These are phyloP conservation scores for Margaritispora aquatica DNA, from an alignment of 495 filamentous ascomycete genomes.

Conservation along the genomic window DNA sequence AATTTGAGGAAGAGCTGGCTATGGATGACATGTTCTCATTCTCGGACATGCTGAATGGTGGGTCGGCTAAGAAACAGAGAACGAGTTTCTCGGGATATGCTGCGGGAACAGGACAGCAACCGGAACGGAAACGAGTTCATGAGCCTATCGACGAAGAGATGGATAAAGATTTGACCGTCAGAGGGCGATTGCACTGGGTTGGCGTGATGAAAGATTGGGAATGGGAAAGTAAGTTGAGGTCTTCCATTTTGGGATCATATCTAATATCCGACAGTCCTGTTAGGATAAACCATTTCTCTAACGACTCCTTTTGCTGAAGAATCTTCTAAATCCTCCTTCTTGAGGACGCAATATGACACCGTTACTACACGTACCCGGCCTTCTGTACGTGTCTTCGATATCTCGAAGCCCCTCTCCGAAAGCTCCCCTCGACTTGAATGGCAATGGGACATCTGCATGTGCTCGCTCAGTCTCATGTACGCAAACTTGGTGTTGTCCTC, in stretches of 20 bases:
- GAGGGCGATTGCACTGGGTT: conserved; percentile 66
- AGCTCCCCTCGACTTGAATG: conserved; percentile 16
- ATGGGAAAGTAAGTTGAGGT: conserved; percentile 61
- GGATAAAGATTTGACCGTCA: conserved; percentile 60
- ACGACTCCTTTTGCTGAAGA: conserved; percentile 8
- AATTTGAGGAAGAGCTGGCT: conserved; percentile 22
- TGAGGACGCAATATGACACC: neutral
- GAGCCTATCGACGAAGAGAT: conserved; percentile 37
- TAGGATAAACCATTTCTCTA: conserved; percentile 3
- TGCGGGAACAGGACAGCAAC: neutral
- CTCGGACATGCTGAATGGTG: conserved; percentile 21
- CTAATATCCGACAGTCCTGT: conserved; percentile 9
- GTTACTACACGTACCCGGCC: neutral
- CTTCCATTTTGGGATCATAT: neutral
- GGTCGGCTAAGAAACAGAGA: conserved; percentile 6
- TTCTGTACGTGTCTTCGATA: neutral
- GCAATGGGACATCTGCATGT: neutral
- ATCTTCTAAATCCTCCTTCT: conserved; percentile 1
- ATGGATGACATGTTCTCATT: conserved; percentile 21
- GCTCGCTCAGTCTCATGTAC: conserved; percentile 5
- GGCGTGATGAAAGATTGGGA: conserved; percentile 75
- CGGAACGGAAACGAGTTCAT: conserved; percentile 12
- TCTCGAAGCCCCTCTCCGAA: conserved; percentile 8
- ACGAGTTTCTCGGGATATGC: conserved; percentile 3
- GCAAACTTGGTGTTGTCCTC: neutral